These are phyloP conservation scores for Emergomyces africanus DNA, from an alignment of 2,329 filamentous ascomycete genomes.

Conservation along the genomic window DNA sequence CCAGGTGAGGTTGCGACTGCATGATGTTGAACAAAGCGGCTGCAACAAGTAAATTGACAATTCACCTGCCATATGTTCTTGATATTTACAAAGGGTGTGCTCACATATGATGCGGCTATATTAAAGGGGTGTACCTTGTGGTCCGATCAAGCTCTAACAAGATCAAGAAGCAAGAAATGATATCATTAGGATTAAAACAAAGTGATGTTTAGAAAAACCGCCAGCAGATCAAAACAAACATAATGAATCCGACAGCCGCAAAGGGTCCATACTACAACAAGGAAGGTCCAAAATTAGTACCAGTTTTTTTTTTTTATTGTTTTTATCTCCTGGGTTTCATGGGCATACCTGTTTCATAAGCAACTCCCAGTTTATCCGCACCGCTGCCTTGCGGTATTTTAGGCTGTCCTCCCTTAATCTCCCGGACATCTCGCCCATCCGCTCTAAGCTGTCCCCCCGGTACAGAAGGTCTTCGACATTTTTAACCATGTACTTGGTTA, in stretches of 20 bases:
- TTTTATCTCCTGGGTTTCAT: not conserved
- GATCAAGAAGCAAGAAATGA: not conserved
- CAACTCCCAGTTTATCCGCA: slow-evolving; percentile 96
- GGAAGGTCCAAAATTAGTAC: not conserved
- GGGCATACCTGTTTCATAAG: slow-evolving; percentile 65
- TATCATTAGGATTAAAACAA: slow-evolving; percentile 2
- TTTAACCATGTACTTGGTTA: slow-evolving; percentile 99
- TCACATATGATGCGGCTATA: not conserved
- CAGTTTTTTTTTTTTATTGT: not conserved
- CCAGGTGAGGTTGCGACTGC: not conserved
- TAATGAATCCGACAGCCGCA: slow-evolving; percentile 65
- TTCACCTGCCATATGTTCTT: not conserved
- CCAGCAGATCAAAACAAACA: slow-evolving; percentile 82
- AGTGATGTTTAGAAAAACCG: slow-evolving; percentile 59
- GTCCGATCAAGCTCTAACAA: not conserved
- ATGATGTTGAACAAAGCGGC: not conserved
- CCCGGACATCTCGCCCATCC: slow-evolving; percentile 91
- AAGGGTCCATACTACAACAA: slow-evolving; percentile 65
- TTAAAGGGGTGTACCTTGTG: not conserved
- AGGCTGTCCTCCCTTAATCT: slow-evolving; percentile 81
- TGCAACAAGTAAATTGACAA: not conserved
- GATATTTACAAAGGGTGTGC: not conserved
- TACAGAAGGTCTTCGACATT: slow-evolving; percentile 98
- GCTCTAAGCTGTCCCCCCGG: slow-evolving; percentile 81
- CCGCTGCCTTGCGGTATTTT: slow-evolving; percentile 86